Base-by-base conservation (phyloP, 257 asterid species). In the Scutellaria galericulata region DNA sequence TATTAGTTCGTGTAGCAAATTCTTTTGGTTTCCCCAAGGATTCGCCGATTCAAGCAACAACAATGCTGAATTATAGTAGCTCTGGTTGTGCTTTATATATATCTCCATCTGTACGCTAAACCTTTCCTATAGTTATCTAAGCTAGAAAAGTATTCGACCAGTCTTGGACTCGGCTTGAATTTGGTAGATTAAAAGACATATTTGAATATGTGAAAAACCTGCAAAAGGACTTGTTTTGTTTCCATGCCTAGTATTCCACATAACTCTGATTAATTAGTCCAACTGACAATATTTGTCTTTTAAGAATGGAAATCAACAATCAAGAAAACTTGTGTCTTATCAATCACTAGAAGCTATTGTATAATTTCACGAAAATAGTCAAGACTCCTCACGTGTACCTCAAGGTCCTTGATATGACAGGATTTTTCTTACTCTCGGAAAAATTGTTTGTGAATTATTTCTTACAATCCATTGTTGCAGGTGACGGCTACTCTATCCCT, bases 401-500 rank as follows among this genome's bases (percentile, higher is more conserved):
- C 37, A 2, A 31, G 37, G 37, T 31, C 42, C 73, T 57, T 40
- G 37, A 47, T 48, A 13, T 39, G 47, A 58, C 12, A 22, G 50
- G 6, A 11, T 20, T 45, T 52, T 44, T 37, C 44, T 67, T 67
- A 14, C 50, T n/a, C 48, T 20, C 20, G 22, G 5, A 9, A 47
- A 58, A 59, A 58, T 40, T 40, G 12, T 39, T 31, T 35, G 0
- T 37, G 12, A 51, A 56, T 8, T 27, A 9, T 24, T 18, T 14
- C 31, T 13, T 14, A 15, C 15, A 39, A 62, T 74, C 14, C 74
- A 31, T 66, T 46, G 1, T 58, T 81, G 83, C 86, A 93, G 98
- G 97, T 90, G 65, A 93, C 96, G 2, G 85, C 95, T 7, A 86
- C 90, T 64, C 86, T 93, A 57, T 88, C 97, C 22, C 93, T 93